These are phyloP conservation scores for Chaetomium sp. DNA, from an alignment of 2,329 filamentous ascomycete genomes.

Conservation along the genomic window DNA sequence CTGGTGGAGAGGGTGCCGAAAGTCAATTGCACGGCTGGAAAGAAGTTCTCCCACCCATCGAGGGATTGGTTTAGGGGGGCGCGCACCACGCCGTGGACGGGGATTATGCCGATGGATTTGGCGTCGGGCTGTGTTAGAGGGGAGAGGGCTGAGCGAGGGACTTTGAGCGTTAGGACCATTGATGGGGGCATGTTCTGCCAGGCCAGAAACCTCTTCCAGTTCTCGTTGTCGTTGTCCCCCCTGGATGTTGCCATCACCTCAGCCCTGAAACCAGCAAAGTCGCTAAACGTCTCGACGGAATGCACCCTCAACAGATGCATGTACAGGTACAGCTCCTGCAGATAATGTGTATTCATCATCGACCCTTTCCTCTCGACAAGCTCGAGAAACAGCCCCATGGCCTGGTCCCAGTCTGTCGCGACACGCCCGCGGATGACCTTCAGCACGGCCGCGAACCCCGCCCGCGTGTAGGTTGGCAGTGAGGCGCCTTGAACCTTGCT, in stretches of 20 bases:
- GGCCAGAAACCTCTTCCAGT: too few relatives aligned
- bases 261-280: background rate
- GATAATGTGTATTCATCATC: background rate
- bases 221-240: background rate
- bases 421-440: constrained; percentile 2
- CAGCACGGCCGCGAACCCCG: background rate
- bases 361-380: background rate
- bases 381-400: background rate
- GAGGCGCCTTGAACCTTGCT: background rate
- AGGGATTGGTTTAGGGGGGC: too few relatives aligned
- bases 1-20: constrained; percentile 7
- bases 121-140: background rate
- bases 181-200: constrained; percentile 7
- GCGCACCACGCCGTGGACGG: background rate
- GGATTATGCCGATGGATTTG: background rate
- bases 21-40: constrained; percentile 5
- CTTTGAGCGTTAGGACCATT: constrained; percentile 7
- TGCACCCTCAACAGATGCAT: constrained; percentile 5
- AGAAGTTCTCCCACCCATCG: background rate
- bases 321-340: constrained; percentile 4
- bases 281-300: background rate
- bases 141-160: background rate
- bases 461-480: background rate
- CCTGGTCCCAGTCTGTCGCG: background rate
- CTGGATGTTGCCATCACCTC: background rate